phyloP scores from a whole-genome alignment of 768 basidiomycete species.

The Podaxis carcinomalis region DNA sequence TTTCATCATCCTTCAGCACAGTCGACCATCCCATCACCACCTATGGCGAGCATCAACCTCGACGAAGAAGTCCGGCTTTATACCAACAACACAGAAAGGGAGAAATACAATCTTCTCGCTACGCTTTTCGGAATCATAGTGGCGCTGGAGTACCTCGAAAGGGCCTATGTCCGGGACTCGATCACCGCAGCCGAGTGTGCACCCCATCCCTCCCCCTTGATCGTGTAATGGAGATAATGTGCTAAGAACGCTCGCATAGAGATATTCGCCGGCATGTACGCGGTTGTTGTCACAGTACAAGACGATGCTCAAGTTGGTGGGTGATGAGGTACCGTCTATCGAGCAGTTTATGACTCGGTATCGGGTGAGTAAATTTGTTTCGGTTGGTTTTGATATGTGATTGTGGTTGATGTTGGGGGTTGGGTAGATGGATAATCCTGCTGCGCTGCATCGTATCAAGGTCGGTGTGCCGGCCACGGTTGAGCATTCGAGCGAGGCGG shows the following conservation, averaged over 20 bases:
- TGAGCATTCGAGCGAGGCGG: constrained; percentile 90
- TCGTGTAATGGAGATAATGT: neutral
- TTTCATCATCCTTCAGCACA: neutral
- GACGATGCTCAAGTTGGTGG: constrained; percentile 93
- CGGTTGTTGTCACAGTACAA: constrained; percentile 95
- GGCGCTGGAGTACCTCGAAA: constrained; percentile 89
- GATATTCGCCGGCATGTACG: constrained; percentile 96
- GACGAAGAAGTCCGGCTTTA: constrained; percentile 93
- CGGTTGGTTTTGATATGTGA: neutral
- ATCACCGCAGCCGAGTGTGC: constrained; percentile 89
- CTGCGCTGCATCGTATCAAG: constrained; percentile 83
- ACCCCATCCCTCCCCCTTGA: neutral
- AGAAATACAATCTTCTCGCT: constrained; percentile 81
- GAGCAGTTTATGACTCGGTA: constrained; percentile 92
- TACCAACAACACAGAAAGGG: constrained; percentile 83
- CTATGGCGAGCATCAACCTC: constrained; percentile 37
- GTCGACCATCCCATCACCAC: neutral
- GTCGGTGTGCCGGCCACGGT: constrained; percentile 90
- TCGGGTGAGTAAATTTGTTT: constrained; percentile 46
- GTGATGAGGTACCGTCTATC: constrained; percentile 78
- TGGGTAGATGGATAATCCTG: constrained; percentile 46
- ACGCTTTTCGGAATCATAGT: constrained; percentile 90
- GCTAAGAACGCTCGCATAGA: constrained; percentile 40
- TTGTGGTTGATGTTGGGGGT: neutral
- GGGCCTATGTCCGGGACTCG: constrained; percentile 92